Base-by-base conservation (phyloP, 257 asterid genomes). In the Gentiana straminea region DNA sequence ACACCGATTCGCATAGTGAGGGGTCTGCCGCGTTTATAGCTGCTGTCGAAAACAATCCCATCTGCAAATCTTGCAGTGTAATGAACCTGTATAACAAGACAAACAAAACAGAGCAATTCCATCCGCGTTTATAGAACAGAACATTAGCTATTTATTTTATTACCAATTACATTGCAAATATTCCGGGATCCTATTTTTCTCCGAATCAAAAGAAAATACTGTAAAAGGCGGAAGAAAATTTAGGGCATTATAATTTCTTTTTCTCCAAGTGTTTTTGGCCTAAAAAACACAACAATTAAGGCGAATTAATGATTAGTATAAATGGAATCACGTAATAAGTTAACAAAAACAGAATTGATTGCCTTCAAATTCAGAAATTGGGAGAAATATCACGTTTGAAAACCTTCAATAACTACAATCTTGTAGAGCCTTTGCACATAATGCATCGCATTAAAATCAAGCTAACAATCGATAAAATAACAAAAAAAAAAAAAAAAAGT, bases 11-110 rank as follows among this genome's bases (percentile, higher is more conserved):
- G 95, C 95, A 89, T 86, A 13, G 95, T 89, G 32, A 89, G 94
- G 33, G 89, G 81, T 63, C 97, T 78, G 10, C 71, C 95, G 24
- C 95, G 94, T 72, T 89, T 86, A 49, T 77, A 89, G 62, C 87
- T 79, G 64, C 97, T 89, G 57, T 86, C 95, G 32, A 89, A 89
- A 52, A 89, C 94, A 11, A 74, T 71, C 33, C 94, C 97, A 72
- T 86, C 94, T 10, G 76, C 86, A 77, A 89, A 89, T 64, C 97
- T 70, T 63, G 95, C 97, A 53, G 97, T 89, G 69, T 89, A 89
- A 65, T 86, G 95, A 33, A 89, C 65, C 97, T 89, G 73, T 53
- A 60, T 11, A 66, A 61, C 68, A 57, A 60, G 36, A 61, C 10
- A 47, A 24, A 52, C 3, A 49, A 3, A 45, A 3, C 2, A 61